Base-by-base conservation (phyloP, 495 filamentous ascomycete species). In the Aspergillus avenaceus region DNA sequence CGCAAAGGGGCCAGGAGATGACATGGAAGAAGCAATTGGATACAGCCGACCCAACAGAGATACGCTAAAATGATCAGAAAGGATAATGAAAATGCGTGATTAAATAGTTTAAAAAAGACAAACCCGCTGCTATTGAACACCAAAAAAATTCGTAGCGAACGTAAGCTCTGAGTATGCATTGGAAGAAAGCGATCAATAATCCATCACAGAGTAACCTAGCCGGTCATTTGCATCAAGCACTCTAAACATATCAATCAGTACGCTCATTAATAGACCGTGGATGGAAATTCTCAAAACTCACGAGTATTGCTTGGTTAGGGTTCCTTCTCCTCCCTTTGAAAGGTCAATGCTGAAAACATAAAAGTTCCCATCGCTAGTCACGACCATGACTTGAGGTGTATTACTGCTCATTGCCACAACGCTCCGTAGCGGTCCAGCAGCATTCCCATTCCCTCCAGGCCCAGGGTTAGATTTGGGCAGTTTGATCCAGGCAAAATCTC, bases 401-500 rank as follows among this genome's bases (percentile, higher is more conserved):
- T 82, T 92, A 58, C 81, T 91, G 59, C 89, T 96, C 84, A 98
- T 90, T 6, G 95, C 93, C 29, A 97, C 93, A 23, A 97, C 95
- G 52, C 90, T 97, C 52, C 84, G 70, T 14, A 95, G 61, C 4
- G 80, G 79, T 1, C 73, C 73, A 5, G 56, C 73, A 5, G 56
- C 51, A 19, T 59, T 55, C n/a, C 62, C 61, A 12, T 73, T 71
- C 7, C 63, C 65, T 38, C 71, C 67, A 48, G 66, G 37, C 8
- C 62, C 60, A 50, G 66, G 49, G 56, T 54, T 65, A 4, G 71
- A 52, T 60, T 85, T 87, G n/a, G 93, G 93, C 22, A 98, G 77
- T 65, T 91, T 96, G 58, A 97, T 85, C 78, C 88, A 96, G 1
- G 93, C 93, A 69, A 98, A 97, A 65, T 98, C 95, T 40, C 93